A percentile compares a stretch with the other conserved stretches of the same genome.
These are phyloP conservation scores for Botrytis medusae DNA, from an alignment of 2,329 filamentous ascomycete species.

Conservation along the genomic window DNA sequence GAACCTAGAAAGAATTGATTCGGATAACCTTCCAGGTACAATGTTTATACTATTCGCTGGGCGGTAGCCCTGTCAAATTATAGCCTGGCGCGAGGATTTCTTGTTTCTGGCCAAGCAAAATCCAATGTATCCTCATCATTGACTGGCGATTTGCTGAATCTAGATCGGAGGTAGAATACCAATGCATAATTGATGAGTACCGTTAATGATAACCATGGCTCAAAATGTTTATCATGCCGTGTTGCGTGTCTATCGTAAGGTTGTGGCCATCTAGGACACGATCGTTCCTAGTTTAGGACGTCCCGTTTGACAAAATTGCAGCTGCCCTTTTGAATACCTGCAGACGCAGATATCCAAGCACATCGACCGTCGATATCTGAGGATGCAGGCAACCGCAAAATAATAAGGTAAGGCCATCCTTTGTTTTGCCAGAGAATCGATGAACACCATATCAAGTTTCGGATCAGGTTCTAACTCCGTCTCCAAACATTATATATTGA, in stretches of 20 bases:
- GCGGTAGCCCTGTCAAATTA: background rate
- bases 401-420: background rate
- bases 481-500: slow-evolving; percentile 13
- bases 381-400: slow-evolving; percentile 11
- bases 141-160: background rate
- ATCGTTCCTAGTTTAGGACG: slow-evolving; percentile 1
- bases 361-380: background rate
- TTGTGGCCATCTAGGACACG: background rate
- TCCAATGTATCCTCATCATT: slow-evolving; percentile 8
- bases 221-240: background rate
- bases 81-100: background rate
- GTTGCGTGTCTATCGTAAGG: background rate
- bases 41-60: background rate
- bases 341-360: slow-evolving; percentile 16
- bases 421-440: background rate
- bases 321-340: slow-evolving; percentile 6
- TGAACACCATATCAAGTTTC: background rate
- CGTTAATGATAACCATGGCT: background rate
- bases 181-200: slow-evolving; percentile 8
- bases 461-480: background rate
- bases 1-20: background rate
- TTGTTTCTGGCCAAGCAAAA: slow-evolving; percentile 1
- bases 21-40: background rate
- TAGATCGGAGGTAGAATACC: background rate
- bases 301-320: background rate